phyloP scores from a whole-genome alignment of 352 stramenopile species.

The Phytophthora hibernalis region DNA sequence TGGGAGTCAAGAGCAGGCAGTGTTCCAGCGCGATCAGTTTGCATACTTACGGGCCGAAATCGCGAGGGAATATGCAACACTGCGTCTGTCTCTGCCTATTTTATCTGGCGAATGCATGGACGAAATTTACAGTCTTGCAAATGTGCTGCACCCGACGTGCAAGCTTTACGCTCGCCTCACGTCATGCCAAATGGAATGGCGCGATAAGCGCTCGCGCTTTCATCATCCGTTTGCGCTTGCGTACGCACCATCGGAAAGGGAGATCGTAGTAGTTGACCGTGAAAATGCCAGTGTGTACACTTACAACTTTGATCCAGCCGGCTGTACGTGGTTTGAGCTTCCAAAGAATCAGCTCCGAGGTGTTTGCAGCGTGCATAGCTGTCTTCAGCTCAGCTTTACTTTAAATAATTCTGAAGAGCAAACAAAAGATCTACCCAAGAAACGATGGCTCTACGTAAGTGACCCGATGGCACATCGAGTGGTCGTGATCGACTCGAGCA shows the following conservation, averaged over 20 bases:
- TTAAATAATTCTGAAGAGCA: conserved; percentile 12
- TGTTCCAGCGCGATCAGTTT: conserved; percentile 49
- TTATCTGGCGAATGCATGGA: conserved; percentile 40
- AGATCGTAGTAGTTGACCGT: conserved; percentile 59
- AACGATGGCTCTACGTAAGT: conserved; percentile 49
- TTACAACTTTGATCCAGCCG: conserved; percentile 63
- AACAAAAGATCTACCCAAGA: conserved; percentile 4
- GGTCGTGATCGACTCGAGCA: conserved; percentile 41
- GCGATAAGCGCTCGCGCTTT: conserved; percentile 39
- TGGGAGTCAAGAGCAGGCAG: conserved; percentile 46
- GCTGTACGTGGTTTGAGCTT: conserved; percentile 48
- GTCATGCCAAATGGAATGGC: conserved; percentile 35
- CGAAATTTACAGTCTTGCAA: conserved; percentile 44
- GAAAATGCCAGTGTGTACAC: conserved; percentile 55
- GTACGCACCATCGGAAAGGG: conserved; percentile 40
- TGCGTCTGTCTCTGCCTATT: conserved; percentile 26
- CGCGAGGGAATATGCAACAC: conserved; percentile 38
- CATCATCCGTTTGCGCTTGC: conserved; percentile 56
- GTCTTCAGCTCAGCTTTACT: conserved; percentile 30
- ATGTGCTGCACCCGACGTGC: conserved; percentile 51
- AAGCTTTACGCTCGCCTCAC: conserved; percentile 49
- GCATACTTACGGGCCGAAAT: conserved; percentile 33
- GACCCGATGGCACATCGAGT: conserved; percentile 66
- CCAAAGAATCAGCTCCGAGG: conserved; percentile 13
- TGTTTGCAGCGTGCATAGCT: conserved; percentile 44